phyloP scores from a whole-genome alignment of 2,329 filamentous ascomycete species.

The Plectosphaerella cucumerina region DNA sequence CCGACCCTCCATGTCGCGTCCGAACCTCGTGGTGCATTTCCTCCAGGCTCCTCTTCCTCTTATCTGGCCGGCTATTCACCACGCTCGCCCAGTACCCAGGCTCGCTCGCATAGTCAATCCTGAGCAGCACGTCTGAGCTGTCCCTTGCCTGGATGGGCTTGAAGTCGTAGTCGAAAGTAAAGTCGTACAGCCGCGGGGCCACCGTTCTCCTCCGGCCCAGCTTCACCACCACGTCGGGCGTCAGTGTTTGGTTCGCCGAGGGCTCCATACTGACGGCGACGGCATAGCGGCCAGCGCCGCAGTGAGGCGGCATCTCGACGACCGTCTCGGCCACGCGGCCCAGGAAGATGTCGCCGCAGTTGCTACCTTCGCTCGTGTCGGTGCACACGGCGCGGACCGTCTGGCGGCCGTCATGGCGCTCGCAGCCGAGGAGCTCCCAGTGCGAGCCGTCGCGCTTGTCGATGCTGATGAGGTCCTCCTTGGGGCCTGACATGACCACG shows the following conservation, averaged over 20 bases:
- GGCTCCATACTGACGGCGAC: slow-evolving; percentile 3
- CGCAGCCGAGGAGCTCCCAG: slow-evolving; percentile 36
- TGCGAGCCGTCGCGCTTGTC: slow-evolving; percentile 39
- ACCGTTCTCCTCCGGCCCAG: neutral
- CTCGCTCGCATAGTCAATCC: slow-evolving; percentile 2
- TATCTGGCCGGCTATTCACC: neutral
- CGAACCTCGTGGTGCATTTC: slow-evolving; percentile 2
- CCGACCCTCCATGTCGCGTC: slow-evolving; percentile 5
- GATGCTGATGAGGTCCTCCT: slow-evolving; percentile 18
- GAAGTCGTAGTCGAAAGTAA: slow-evolving; percentile 2
- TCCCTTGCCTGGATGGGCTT: neutral
- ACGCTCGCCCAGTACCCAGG: neutral
- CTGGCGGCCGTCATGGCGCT: slow-evolving; percentile 11
- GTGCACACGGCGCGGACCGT: slow-evolving; percentile 6
- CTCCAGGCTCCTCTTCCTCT: neutral
- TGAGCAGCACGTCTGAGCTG: neutral
- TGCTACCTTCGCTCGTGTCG: neutral
- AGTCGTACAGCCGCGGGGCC: neutral
- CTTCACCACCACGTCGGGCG: neutral
- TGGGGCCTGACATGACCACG: slow-evolving; percentile 24
- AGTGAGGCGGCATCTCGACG: slow-evolving; percentile 5
- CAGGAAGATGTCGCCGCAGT: slow-evolving; percentile 2
- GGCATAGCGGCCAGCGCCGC: slow-evolving; percentile 4
- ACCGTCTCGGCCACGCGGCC: slow-evolving; percentile 7
- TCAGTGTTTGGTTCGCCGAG: slow-evolving; percentile 1